Conservation (phyloP, 805 yeast species). For the Priceomyces melissophilus region DNA sequence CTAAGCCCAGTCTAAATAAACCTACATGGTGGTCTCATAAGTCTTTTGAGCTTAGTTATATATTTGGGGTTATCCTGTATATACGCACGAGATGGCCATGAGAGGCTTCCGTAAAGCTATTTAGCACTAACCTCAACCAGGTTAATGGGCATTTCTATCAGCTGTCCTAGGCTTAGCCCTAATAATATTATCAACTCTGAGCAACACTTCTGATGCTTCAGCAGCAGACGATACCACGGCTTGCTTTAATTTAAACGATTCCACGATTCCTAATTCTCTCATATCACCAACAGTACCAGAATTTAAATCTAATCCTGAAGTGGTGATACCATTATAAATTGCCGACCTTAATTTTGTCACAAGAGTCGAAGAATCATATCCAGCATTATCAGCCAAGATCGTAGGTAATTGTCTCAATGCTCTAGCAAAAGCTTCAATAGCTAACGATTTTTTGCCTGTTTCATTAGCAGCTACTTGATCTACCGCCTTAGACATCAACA, state of each 20-base stretch:
- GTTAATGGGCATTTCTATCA: constrained; percentile 55
- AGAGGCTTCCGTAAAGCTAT: no score
- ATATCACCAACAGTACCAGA: constrained; percentile 86
- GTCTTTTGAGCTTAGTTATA: no score
- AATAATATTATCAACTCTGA: constrained; percentile 94
- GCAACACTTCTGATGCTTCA: constrained; percentile 96
- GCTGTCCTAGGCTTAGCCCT: constrained; percentile 98
- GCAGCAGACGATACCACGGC: constrained; percentile 94
- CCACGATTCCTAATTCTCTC: constrained; percentile 91
- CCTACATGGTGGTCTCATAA: no score
- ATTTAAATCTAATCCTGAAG: constrained; percentile 87
- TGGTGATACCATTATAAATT: constrained; percentile 85
- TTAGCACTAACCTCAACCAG: no score
- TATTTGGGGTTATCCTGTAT: no score
- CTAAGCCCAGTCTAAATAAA: no score
- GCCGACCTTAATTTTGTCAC: constrained; percentile 88
- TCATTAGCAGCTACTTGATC: constrained; percentile 89
- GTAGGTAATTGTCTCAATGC: constrained; percentile 95
- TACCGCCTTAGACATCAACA: constrained; percentile 95
- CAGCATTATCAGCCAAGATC: constrained; percentile 95
- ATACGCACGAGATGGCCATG: no score
- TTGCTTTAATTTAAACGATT: constrained; percentile 83
- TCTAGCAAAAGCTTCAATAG: constrained; percentile 90
- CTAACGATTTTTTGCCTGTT: constrained; percentile 89
- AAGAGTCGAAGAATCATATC: constrained; percentile 88